These are phyloP conservation scores for Glycine soja DNA, from an alignment of 306 rosid species.

Conservation along the genomic window DNA sequence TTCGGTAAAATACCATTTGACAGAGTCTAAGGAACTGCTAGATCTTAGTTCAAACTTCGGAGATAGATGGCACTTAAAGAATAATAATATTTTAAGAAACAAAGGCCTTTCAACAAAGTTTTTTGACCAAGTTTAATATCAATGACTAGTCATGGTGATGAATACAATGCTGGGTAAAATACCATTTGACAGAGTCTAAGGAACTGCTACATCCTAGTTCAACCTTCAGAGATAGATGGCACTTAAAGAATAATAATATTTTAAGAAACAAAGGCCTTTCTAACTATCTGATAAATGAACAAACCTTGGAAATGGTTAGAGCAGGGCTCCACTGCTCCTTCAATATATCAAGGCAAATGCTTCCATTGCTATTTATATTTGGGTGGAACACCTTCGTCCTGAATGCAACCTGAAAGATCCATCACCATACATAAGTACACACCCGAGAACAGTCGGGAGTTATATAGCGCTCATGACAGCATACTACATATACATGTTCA, in stretches of 20 bases:
- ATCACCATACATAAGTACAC: constrained; percentile 28
- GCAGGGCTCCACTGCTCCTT: constrained; percentile 98
- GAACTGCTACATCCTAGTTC: neutral
- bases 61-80: neutral
- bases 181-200: no score
- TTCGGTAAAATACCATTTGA: no score
- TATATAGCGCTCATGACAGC: neutral
- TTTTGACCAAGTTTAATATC: no score
- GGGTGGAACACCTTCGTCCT: constrained; percentile 96
- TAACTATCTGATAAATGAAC: neutral
- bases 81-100: neutral
- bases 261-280: neutral
- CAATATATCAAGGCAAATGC: constrained; percentile 90
- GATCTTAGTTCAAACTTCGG: neutral
- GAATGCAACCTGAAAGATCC: constrained; percentile 81
- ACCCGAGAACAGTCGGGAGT: neutral
- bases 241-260: neutral
- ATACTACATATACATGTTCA: neutral
- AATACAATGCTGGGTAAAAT: no score
- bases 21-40: neutral
- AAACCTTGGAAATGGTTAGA: constrained; percentile 83
- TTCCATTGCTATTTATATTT: constrained; percentile 83
- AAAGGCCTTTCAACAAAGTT: no score
- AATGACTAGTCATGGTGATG: no score
- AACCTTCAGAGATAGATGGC: neutral